Base-by-base conservation (phyloP, 202 grass and related monocot genomes). In the Brachypodium distachyon region DNA sequence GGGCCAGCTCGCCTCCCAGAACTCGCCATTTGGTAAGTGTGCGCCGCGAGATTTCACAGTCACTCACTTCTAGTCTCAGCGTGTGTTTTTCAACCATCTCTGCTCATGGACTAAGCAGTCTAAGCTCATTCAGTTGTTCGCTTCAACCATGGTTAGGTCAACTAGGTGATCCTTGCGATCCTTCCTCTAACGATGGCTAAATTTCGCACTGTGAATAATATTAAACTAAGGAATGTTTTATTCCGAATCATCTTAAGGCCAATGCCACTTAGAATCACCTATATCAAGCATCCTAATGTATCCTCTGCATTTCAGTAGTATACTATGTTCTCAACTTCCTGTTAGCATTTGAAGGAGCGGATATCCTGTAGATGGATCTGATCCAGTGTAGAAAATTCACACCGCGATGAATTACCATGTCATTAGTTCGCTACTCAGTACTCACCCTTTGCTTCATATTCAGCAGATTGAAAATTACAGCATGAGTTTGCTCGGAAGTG, bases 11-110 rank as follows among this genome's bases (percentile, higher is more conserved):
- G 76, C 61, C n/a, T 74, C 76, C 10, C 79, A 79, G 49, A 80
- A 90, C 26, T 81, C 85, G 50, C 26, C 80, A 26, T 87, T 95
- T 66, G 87, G 95, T 95, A 77, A 80, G 87, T 17, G 21, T 14
- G 54, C 44, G 43, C 50, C 9, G 58, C 67, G 21, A 77, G 12
- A 25, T 64, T 81, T 4, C 22, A 11, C 23, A 60, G 25, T 16
- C 49, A 2, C 41, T 16, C 49, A 2, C 41, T 73, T 46, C 21
- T 67, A 53, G 1, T 61, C 18, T 39, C 38, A 55, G 44, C 37
- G 6, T 47, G 21, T 11, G 41, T 34, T 17, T 17, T n/a, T n/a
- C n/a, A n/a, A n/a, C 51, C 9, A 2, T 49, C 19, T 25, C 21
- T 21, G 19, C 29, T 37, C 26, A 73, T 43, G 43, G 32, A 23